Percentiles rank a stretch among this genome's conserved stretches.
Evolutionary conservation across 768 basidiomycete species (phyloP).

Genomic region (Lactarius pseudohatsudake): DNA sequence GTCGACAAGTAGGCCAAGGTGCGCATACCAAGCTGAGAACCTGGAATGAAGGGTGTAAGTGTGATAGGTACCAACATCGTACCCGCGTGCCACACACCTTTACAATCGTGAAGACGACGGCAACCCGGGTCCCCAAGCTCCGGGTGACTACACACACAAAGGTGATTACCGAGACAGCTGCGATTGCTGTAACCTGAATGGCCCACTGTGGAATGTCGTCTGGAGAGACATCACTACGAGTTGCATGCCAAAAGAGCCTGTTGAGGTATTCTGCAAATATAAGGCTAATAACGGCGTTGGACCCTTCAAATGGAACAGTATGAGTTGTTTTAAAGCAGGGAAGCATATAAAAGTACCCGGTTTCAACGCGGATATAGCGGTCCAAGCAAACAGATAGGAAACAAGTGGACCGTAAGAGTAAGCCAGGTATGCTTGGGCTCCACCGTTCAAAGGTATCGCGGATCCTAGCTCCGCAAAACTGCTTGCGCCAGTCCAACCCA

Average conservation of each 20-base stretch:
- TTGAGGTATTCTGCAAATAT: slow-evolving; percentile 93
- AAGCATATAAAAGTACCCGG: slow-evolving; percentile 52
- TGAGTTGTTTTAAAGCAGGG: slow-evolving; percentile 6
- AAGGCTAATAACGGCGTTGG: slow-evolving; percentile 81
- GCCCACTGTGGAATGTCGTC: slow-evolving; percentile 87
- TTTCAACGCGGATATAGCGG: slow-evolving; percentile 83
- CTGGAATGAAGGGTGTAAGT: slow-evolving; percentile 38
- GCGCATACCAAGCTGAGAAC: slow-evolving; percentile 61
- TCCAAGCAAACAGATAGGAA: slow-evolving; percentile 95
- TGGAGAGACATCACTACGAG: slow-evolving; percentile 68
- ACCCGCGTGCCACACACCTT: slow-evolving; percentile 55
- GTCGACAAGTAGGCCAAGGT: neutral
- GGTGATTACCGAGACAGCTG: slow-evolving; percentile 70
- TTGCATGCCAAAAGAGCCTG: slow-evolving; percentile 78
- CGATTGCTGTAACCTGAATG: slow-evolving; percentile 80
- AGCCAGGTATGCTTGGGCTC: slow-evolving; percentile 77
- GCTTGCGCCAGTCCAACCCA: slow-evolving; percentile 95
- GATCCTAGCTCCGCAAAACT: slow-evolving; percentile 92
- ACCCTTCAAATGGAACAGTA: slow-evolving; percentile 42
- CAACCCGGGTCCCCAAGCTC: slow-evolving; percentile 75
- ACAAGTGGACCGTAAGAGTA: slow-evolving; percentile 86
- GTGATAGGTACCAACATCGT: neutral
- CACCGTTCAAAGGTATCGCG: slow-evolving; percentile 73
- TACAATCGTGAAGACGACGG: slow-evolving; percentile 83
- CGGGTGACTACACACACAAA: slow-evolving; percentile 76